These are phyloP conservation scores for Candida taoyuanica DNA, from an alignment of 805 yeast species.

Conservation along the genomic window DNA sequence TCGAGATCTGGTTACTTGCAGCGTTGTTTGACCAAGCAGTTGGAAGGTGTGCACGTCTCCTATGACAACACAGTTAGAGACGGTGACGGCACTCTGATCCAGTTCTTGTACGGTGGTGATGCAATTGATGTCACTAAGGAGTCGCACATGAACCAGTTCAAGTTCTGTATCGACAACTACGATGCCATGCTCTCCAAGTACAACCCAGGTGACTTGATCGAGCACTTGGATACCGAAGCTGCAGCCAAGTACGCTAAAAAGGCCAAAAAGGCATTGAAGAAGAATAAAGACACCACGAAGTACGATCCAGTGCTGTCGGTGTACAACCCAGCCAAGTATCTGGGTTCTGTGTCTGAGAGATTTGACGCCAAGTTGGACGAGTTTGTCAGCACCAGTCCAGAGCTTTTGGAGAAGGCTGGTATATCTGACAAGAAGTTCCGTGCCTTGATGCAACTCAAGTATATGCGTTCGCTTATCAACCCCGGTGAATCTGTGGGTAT, in stretches of 20 bases:
- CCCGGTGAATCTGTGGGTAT: conserved; percentile 99
- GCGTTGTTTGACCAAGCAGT: conserved; percentile 95
- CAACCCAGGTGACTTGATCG: conserved; percentile 69
- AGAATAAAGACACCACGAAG: conserved; percentile 59
- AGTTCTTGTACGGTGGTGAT: conserved; percentile 97
- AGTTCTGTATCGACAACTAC: conserved; percentile 89
- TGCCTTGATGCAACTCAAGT: conserved; percentile 96
- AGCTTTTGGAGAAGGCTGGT: conserved; percentile 49
- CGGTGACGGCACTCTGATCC: conserved; percentile 88
- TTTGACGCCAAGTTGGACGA: conserved; percentile 78
- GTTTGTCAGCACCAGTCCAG: conserved; percentile 54
- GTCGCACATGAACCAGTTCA: conserved; percentile 88
- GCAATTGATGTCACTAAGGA: conserved; percentile 91
- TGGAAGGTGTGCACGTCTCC: conserved; percentile 92
- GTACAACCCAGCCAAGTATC: conserved; percentile 81
- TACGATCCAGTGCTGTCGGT: conserved; percentile 87
- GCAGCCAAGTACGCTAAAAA: conserved; percentile 82
- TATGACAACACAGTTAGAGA: conserved; percentile 96
- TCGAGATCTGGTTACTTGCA: conserved; percentile 97
- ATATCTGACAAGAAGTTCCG: conserved; percentile 77
- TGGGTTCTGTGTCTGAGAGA: conserved; percentile 90
- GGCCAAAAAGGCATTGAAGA: conserved; percentile 64
- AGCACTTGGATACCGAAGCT: conserved; percentile 76
- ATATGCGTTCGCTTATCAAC: conserved; percentile 89
- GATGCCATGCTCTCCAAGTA: conserved; percentile 81